These are phyloP conservation scores for Iberis pinnata DNA, from an alignment of 345 rosid species.

Conservation along the genomic window DNA sequence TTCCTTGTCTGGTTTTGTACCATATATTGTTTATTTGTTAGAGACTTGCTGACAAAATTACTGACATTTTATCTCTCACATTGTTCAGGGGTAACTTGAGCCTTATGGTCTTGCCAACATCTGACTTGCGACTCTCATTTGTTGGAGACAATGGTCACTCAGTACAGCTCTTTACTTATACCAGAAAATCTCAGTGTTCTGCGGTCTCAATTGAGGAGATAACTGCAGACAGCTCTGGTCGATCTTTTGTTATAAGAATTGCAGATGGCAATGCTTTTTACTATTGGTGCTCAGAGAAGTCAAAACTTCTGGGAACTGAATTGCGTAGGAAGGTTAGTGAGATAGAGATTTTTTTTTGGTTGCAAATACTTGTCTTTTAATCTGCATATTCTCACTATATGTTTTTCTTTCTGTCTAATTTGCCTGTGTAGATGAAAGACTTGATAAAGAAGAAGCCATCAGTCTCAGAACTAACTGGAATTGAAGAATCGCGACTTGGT, in stretches of 20 bases:
- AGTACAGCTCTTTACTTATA: conserved; percentile 58
- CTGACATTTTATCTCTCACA: background rate
- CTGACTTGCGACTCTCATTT: conserved; percentile 74
- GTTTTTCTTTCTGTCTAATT: conserved; percentile 1
- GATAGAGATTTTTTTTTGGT: conserved; percentile 8
- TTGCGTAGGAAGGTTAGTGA: conserved; percentile 67
- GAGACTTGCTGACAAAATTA: conserved; percentile 2
- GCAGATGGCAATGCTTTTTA: conserved; percentile 49
- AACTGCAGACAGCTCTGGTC: conserved; percentile 62
- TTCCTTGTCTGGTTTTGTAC: conserved; percentile 12
- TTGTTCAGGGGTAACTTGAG: conserved; percentile 76
- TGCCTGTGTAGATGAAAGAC: conserved; percentile 62
- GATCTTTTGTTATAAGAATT: conserved; percentile 63
- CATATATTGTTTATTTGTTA: conserved; percentile 1
- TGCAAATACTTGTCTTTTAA: too few relatives aligned
- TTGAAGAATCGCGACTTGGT: conserved; percentile 76
- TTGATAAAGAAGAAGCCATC: conserved; percentile 79
- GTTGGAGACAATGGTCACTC: conserved; percentile 73
- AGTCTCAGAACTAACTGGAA: conserved; percentile 81
- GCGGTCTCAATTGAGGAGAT: conserved; percentile 57
- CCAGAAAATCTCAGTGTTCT: conserved; percentile 41
- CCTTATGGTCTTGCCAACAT: conserved; percentile 70
- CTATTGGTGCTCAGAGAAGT: conserved; percentile 97
- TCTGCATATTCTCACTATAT: conserved; percentile 1
- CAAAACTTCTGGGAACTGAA: conserved; percentile 75